phyloP scores from a whole-genome alignment of 2,329 filamentous ascomycete species.

The Verruconis gallopava region DNA sequence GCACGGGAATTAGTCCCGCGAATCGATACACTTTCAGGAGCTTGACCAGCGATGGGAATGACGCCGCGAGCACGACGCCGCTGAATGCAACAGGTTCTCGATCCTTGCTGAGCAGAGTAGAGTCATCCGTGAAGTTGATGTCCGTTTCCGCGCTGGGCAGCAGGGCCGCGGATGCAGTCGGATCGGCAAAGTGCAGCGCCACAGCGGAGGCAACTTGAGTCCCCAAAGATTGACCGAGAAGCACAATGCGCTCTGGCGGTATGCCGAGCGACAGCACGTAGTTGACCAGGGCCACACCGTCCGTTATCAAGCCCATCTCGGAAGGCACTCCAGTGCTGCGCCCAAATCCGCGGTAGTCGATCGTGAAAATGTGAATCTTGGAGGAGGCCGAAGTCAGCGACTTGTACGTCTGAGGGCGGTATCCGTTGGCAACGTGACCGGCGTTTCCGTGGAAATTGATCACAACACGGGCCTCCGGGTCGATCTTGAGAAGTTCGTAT shows the following conservation, averaged over 20 bases:
- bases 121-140: neutral
- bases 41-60: slow-evolving; percentile 61
- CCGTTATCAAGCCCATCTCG: slow-evolving; percentile 68
- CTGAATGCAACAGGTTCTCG: slow-evolving; percentile 49
- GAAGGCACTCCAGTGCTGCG: slow-evolving; percentile 66
- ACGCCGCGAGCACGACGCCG: slow-evolving; percentile 64
- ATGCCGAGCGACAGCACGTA: slow-evolving; percentile 58
- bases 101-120: neutral
- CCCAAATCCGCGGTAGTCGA: slow-evolving; percentile 87
- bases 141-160: neutral
- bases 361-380: slow-evolving; percentile 65
- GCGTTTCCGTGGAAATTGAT: slow-evolving; percentile 51
- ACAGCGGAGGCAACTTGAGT: slow-evolving; percentile 71
- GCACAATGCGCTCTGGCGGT: slow-evolving; percentile 57
- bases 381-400: slow-evolving; percentile 56
- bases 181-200: slow-evolving; percentile 52
- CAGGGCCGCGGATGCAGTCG: neutral
- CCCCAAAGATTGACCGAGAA: slow-evolving; percentile 78
- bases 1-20: slow-evolving; percentile 62
- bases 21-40: slow-evolving; percentile 69
- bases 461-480: slow-evolving; percentile 40
- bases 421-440: slow-evolving; percentile 68
- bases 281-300: slow-evolving; percentile 60
- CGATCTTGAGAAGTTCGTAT: slow-evolving; percentile 37
- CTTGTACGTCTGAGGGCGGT: slow-evolving; percentile 66